A percentile compares a stretch with the other conserved stretches of the same genome.
Conservation (phyloP, 495 filamentous ascomycete genomes). For the Cercophora newfieldiana region DNA sequence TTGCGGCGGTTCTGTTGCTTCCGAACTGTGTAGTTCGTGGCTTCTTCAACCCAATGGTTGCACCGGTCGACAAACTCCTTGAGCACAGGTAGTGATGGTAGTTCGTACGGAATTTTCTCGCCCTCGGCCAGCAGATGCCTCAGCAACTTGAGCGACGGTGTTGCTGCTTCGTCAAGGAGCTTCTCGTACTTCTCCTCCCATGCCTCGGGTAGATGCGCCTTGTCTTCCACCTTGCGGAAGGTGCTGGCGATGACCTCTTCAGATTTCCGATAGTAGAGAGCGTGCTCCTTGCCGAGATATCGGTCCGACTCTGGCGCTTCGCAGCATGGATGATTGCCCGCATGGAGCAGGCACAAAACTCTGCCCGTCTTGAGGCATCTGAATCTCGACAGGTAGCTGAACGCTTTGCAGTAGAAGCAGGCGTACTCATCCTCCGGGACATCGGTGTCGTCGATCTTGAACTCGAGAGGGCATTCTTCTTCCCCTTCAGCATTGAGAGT, state of each 20-base stretch:
- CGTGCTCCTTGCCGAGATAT: slow-evolving; percentile 63
- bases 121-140: slow-evolving; percentile 86
- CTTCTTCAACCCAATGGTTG: slow-evolving; percentile 98
- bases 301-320: slow-evolving; percentile 60
- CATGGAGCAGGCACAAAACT: slow-evolving; percentile 75
- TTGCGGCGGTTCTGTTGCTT: slow-evolving; percentile 99
- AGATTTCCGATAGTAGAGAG: slow-evolving; percentile 70
- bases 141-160: slow-evolving; percentile 81
- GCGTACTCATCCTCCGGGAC: slow-evolving; percentile 86
- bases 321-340: slow-evolving; percentile 78
- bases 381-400: slow-evolving; percentile 88
- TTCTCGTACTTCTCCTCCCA: slow-evolving; percentile 92
- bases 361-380: slow-evolving; percentile 76
- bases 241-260: slow-evolving; percentile 65
- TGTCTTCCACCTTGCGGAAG: slow-evolving; percentile 79
- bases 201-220: slow-evolving; percentile 77
- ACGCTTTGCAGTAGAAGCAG: slow-evolving; percentile 89
- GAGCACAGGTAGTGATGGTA: slow-evolving; percentile 79
- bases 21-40: slow-evolving; percentile 92
- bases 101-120: slow-evolving; percentile 93
- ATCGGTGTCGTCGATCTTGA: slow-evolving; percentile 65
- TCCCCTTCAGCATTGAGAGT: slow-evolving; percentile 43
- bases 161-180: slow-evolving; percentile 75
- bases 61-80: slow-evolving; percentile 89
- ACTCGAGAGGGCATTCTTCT: slow-evolving; percentile 42